A percentile compares a stretch with the other conserved stretches of the same genome.
These are phyloP conservation scores for Hypomontagnella submonticulosa DNA, from an alignment of 495 filamentous ascomycete genomes.

Conservation along the genomic window DNA sequence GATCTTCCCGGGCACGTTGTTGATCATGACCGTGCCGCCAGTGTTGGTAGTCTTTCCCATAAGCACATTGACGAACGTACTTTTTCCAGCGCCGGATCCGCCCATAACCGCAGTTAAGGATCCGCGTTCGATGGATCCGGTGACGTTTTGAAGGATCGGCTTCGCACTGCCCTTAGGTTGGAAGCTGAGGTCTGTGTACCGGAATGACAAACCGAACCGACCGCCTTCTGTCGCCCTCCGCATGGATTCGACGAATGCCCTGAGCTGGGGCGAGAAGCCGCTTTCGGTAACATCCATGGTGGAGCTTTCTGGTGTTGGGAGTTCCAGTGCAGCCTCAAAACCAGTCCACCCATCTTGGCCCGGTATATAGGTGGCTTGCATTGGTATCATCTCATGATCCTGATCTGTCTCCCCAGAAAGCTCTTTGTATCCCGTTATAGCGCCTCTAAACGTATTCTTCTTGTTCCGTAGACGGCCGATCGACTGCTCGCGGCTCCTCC, in stretches of 20 bases:
- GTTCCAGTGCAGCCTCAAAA: conserved; percentile 52
- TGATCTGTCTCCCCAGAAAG: conserved; percentile 48
- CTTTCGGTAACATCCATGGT: conserved; percentile 42
- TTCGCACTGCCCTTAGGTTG: conserved; percentile 54
- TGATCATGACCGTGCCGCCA: conserved; percentile 57
- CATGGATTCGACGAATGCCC: conserved; percentile 63
- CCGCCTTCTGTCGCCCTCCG: conserved; percentile 59
- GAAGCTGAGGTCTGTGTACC: conserved; percentile 58
- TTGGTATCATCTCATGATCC: conserved; percentile 46
- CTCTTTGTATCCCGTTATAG: conserved; percentile 44
- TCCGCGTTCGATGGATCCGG: conserved; percentile 62
- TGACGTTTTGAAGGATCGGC: conserved; percentile 61
- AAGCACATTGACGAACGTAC: conserved; percentile 64
- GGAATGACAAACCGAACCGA: conserved; percentile 63
- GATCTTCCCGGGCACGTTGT: conserved; percentile 58
- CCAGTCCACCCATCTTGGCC: conserved; percentile 45
- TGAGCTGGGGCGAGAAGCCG: conserved; percentile 50
- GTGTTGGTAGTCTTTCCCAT: conserved; percentile 62
- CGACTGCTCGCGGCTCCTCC: conserved; percentile 31
- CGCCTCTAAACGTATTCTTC: conserved; percentile 24
- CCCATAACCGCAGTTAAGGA: conserved; percentile 63
- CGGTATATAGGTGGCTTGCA: conserved; percentile 47
- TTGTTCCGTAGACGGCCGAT: conserved; percentile 24
- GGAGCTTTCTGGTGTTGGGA: conserved; percentile 39
- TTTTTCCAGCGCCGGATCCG: conserved; percentile 62